A percentile compares a stretch with the other conserved stretches of the same genome.
These are phyloP conservation scores for Ceratobasidium sp. DNA, from an alignment of 1,284 basidiomycete species.

Conservation along the genomic window DNA sequence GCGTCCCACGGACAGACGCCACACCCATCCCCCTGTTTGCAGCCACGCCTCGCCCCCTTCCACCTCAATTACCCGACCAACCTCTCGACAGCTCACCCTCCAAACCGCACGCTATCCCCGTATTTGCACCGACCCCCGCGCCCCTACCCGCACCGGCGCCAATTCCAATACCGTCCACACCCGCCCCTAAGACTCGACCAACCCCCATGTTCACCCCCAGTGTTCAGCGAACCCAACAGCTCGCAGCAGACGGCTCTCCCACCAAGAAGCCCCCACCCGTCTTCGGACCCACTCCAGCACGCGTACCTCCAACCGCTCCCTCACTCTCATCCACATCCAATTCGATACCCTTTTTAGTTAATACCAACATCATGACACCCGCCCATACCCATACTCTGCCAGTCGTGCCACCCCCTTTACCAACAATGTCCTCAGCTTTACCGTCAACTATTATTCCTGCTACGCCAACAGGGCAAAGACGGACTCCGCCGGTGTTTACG, in stretches of 20 bases:
- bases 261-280: constrained; percentile 27
- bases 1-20: neutral
- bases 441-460: constrained; percentile 15
- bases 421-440: constrained; percentile 1
- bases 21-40: constrained; percentile 23
- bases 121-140: constrained; percentile 14
- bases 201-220: constrained; percentile 19
- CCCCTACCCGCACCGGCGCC: too few relatives aligned
- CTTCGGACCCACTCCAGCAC: constrained; percentile 24
- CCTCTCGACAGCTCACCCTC: neutral
- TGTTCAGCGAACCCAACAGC: neutral
- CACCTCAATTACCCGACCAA: neutral
- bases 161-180: constrained; percentile 28
- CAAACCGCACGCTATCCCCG: constrained; percentile 8
- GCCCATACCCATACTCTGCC: constrained; percentile 8
- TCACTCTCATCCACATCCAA: neutral
- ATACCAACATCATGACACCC: neutral
- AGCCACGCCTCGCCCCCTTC: constrained; percentile 26
- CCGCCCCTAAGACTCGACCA: neutral
- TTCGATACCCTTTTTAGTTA: neutral
- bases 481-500: constrained; percentile 13
- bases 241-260: constrained; percentile 4
- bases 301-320: constrained; percentile 1
- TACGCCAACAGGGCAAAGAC: constrained; percentile 20
- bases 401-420: constrained; percentile 8